These are phyloP conservation scores for Vitis rupestris DNA, from an alignment of 164 flowering plant genomes.

Conservation along the genomic window DNA sequence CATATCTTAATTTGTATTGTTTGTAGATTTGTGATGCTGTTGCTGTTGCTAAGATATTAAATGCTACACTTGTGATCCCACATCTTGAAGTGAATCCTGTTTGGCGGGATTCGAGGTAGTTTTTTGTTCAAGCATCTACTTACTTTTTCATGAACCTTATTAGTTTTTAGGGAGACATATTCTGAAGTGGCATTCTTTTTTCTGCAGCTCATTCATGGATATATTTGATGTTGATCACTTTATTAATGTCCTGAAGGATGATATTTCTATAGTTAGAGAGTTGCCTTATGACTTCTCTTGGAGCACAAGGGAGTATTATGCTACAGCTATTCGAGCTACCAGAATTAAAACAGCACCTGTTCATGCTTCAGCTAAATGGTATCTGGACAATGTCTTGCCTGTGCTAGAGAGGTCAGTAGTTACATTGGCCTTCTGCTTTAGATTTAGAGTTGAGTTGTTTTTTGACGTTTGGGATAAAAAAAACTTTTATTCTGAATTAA, in stretches of 20 bases:
- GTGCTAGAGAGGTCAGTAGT: constrained; percentile 69
- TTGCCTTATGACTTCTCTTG: constrained; percentile 80
- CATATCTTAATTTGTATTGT: constrained; percentile 1
- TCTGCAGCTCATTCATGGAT: constrained; percentile 82
- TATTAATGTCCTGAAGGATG: constrained; percentile 80
- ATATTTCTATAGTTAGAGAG: constrained; percentile 76
- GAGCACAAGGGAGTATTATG: constrained; percentile 98
- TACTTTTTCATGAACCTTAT: neutral
- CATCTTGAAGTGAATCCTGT: constrained; percentile 94
- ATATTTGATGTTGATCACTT: constrained; percentile 98
- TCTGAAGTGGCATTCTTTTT: constrained; percentile 18
- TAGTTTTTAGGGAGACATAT: neutral
- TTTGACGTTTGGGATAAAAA: too few species aligned
- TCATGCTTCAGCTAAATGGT: constrained; percentile 97
- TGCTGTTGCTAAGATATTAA: constrained; percentile 94
- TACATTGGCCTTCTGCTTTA: neutral
- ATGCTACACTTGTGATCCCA: constrained; percentile 96
- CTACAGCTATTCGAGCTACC: constrained; percentile 82
- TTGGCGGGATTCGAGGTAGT: constrained; percentile 94
- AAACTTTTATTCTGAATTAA: too few species aligned
- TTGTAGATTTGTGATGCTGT: constrained; percentile 93
- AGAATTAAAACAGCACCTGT: constrained; percentile 89
- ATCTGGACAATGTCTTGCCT: constrained; percentile 85
- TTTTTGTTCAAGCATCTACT: neutral
- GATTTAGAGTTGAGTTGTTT: neutral